Evolutionary conservation across 176 grass and related monocot species (phyloP).

Genomic region (Aechmea fasciata): DNA sequence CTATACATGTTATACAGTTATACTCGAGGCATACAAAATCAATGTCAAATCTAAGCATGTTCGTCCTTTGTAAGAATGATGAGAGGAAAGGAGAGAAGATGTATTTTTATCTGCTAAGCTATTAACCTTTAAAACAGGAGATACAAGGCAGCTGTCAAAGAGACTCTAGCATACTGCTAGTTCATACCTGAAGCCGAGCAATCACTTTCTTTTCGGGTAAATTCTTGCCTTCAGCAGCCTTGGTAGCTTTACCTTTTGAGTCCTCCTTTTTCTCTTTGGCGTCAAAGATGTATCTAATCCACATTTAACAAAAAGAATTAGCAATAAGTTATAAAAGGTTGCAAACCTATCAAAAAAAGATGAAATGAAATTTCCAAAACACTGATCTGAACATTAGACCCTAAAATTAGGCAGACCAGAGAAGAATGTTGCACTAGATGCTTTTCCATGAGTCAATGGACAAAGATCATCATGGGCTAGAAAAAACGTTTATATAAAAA

Average conservation of each 20-base stretch:
- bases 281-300: constrained; percentile 82
- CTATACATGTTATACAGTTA: too few species aligned
- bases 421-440: not conserved
- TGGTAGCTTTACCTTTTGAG: constrained; percentile 52
- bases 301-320: not conserved
- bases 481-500: too few species aligned
- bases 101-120: too few species aligned
- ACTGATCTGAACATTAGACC: not conserved
- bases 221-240: constrained; percentile 47
- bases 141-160: not conserved
- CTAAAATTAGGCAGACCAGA: not conserved
- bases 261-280: constrained; percentile 65
- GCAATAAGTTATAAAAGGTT: not conserved
- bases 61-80: too few species aligned
- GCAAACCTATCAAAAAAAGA: not conserved
- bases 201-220: constrained; percentile 48
- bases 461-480: too few species aligned
- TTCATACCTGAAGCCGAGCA: constrained; percentile 79
- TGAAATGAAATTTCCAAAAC: not conserved
- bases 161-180: not conserved
- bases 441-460: too few species aligned
- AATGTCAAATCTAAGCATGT: too few species aligned
- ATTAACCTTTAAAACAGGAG: not conserved
- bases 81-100: too few species aligned
- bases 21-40: too few species aligned